Evolutionary conservation across 1,284 basidiomycete genomes (phyloP).

Genomic region (Fomitopsis betulina): DNA sequence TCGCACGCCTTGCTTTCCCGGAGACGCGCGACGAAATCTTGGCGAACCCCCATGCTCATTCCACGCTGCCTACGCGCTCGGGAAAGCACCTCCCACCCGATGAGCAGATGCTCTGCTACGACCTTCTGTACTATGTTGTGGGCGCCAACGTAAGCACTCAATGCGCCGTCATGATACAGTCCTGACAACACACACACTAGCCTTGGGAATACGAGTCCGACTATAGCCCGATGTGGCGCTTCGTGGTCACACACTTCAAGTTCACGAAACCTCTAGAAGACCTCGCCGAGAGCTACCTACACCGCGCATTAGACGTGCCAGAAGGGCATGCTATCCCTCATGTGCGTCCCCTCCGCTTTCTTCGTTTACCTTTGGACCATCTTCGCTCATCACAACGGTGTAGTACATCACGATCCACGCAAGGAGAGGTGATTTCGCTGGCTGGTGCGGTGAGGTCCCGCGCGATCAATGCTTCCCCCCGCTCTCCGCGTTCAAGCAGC

Average conservation of each 20-base stretch:
- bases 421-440: constrained; percentile 42
- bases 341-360: constrained; percentile 7
- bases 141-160: background rate
- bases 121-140: constrained; percentile 43
- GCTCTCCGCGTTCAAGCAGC: constrained; percentile 32
- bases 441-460: constrained; percentile 26
- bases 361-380: background rate
- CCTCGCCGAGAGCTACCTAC: constrained; percentile 25
- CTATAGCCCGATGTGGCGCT: constrained; percentile 39
- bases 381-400: background rate
- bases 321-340: constrained; percentile 21
- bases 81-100: constrained; percentile 35
- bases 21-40: constrained; percentile 24
- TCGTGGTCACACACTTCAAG: constrained; percentile 38
- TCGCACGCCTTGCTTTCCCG: constrained; percentile 37
- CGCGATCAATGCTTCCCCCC: constrained; percentile 37
- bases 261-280: constrained; percentile 29
- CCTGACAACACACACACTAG: constrained; percentile 33
- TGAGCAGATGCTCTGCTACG: constrained; percentile 47
- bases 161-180: constrained; percentile 3
- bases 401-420: constrained; percentile 45
- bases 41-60: constrained; percentile 18
- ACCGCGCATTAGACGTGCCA: constrained; percentile 18
- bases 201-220: constrained; percentile 26
- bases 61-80: constrained; percentile 25